These are phyloP conservation scores for Laburnicola sp. DNA, from an alignment of 2,329 filamentous ascomycete species.

Conservation along the genomic window DNA sequence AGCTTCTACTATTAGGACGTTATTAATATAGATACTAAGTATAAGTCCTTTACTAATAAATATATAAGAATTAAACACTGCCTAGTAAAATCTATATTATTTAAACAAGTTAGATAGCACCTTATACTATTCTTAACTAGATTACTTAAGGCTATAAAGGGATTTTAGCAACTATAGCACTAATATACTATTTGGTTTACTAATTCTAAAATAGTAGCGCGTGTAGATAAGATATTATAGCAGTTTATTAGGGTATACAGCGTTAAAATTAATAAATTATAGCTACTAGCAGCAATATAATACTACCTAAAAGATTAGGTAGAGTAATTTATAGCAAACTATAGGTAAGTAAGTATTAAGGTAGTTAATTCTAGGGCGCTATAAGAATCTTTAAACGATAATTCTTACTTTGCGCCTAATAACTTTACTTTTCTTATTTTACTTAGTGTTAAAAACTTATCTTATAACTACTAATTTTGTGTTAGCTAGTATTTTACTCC, in stretches of 20 bases:
- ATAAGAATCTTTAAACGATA: too few relatives aligned
- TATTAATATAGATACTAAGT: conserved; percentile 18
- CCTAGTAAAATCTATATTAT: background rate
- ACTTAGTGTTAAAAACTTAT: too few relatives aligned
- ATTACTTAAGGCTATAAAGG: conserved; percentile 23
- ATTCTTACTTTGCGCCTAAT: too few relatives aligned
- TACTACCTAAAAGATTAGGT: too few relatives aligned
- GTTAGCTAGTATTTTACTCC: too few relatives aligned
- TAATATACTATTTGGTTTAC: background rate
- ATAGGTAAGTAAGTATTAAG: too few relatives aligned
- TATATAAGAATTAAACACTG: conserved; percentile 10
- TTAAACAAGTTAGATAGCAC: conserved; percentile 7
- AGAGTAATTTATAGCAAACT: too few relatives aligned
- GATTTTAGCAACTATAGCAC: conserved; percentile 1
- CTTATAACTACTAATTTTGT: too few relatives aligned
- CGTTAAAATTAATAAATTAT: conserved; percentile 14
- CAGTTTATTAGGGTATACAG: conserved; percentile 9
- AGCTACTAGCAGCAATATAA: too few relatives aligned
- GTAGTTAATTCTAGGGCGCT: too few relatives aligned
- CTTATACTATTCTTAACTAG: conserved; percentile 15
- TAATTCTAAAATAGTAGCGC: background rate
- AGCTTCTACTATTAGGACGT: conserved; percentile 10
- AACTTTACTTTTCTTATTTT: too few relatives aligned
- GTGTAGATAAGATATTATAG: conserved; percentile 8
- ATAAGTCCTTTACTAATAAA: conserved; percentile 7